Evolutionary conservation across 257 asterid species (phyloP).

Genomic region (Prunella vulgaris): DNA sequence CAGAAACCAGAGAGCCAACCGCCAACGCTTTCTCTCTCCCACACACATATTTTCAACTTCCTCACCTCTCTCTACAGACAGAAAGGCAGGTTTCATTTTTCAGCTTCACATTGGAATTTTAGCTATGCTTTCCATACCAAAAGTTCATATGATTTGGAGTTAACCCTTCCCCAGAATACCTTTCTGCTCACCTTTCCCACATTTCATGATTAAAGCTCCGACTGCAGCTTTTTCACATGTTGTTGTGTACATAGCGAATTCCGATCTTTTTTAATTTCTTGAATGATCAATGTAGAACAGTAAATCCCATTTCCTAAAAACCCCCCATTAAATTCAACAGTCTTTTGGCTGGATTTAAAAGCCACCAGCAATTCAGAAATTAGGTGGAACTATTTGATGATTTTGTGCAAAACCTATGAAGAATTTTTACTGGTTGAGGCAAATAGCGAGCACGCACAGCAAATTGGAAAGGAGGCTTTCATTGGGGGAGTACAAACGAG

Average conservation of each 20-base stretch:
- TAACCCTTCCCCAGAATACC: neutral
- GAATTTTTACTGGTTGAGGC: slow-evolving; percentile 74
- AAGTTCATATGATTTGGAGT: neutral
- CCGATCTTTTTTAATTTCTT: neutral
- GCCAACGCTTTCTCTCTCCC: slow-evolving; percentile 25
- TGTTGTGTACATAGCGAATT: neutral
- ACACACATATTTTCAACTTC: slow-evolving; percentile 21
- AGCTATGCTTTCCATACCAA: neutral
- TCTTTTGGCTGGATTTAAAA: neutral
- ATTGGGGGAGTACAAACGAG: slow-evolving; percentile 84
- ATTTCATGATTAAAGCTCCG: slow-evolving; percentile 10
- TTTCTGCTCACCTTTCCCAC: neutral
- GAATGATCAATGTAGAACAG: neutral
- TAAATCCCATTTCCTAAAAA: no score
- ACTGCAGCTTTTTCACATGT: neutral
- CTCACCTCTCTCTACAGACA: neutral
- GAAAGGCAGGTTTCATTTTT: neutral
- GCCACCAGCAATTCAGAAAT: slow-evolving; percentile 7
- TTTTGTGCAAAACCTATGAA: slow-evolving; percentile 45
- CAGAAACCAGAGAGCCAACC: slow-evolving; percentile 31
- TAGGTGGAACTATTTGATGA: slow-evolving; percentile 22
- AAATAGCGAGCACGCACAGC: slow-evolving; percentile 61
- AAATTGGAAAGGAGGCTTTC: slow-evolving; percentile 90
- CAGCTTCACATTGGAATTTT: slow-evolving; percentile 1
- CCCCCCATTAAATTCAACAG: neutral